These are phyloP conservation scores for Exserohilum rostratum DNA, from an alignment of 2,329 filamentous ascomycete species.

Conservation along the genomic window DNA sequence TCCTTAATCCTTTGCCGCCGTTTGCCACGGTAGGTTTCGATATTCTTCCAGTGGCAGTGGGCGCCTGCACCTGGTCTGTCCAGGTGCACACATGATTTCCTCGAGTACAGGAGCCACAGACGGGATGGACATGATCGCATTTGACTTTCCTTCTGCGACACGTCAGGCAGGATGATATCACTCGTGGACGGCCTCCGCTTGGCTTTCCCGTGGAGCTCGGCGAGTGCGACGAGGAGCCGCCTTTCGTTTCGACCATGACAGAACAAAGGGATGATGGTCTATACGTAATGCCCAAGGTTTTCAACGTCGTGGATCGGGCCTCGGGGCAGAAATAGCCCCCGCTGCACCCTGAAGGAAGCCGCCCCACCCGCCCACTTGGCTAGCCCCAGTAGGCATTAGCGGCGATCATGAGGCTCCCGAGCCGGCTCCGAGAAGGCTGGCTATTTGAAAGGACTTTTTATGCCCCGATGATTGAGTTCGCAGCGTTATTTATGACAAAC, in stretches of 20 bases:
- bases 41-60: constrained; percentile 29
- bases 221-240: constrained; percentile 30
- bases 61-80: constrained; percentile 36
- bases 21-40: constrained; percentile 29
- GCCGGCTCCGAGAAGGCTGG: neutral
- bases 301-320: constrained; percentile 19
- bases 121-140: constrained; percentile 48
- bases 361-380: constrained; percentile 11
- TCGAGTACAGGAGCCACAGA: constrained; percentile 47
- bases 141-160: constrained; percentile 48
- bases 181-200: constrained; percentile 41
- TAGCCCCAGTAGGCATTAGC: constrained; percentile 12
- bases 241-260: constrained; percentile 36
- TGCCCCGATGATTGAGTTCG: too few relatives aligned
- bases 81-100: constrained; percentile 47
- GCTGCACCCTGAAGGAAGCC: constrained; percentile 4
- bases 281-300: constrained; percentile 15
- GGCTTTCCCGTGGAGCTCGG: constrained; percentile 32
- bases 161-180: constrained; percentile 48
- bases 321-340: constrained; percentile 16
- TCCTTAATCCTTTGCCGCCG: constrained; percentile 32
- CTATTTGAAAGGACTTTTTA: neutral
- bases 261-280: constrained; percentile 8
- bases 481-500: neutral
- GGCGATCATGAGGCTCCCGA: constrained; percentile 4